A percentile compares a stretch with the other conserved stretches of the same genome.
These are phyloP conservation scores for Abrus pulchellus DNA, from an alignment of 306 rosid species.

Conservation along the genomic window DNA sequence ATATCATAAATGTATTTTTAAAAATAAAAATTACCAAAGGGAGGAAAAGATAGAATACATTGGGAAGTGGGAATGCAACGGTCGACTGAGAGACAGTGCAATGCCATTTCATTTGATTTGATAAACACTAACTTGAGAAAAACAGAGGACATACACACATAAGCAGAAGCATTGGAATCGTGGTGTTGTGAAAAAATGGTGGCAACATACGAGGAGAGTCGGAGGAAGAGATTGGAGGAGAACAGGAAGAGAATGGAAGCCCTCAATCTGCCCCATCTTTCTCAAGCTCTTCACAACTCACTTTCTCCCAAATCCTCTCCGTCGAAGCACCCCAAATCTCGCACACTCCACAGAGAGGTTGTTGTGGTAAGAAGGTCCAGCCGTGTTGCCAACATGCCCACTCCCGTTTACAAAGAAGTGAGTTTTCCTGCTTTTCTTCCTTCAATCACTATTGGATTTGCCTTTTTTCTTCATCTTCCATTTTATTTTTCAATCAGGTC, in stretches of 20 bases:
- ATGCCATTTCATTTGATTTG: not conserved
- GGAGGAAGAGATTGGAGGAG: constrained; percentile 75
- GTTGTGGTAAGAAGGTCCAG: constrained; percentile 75
- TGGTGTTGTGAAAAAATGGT: constrained; percentile 48
- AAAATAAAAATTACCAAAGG: no score
- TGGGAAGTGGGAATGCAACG: constrained; percentile 59
- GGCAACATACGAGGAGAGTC: constrained; percentile 72
- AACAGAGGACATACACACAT: no score
- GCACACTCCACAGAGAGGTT: constrained; percentile 50
- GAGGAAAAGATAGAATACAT: not conserved
- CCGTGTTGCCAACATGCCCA: constrained; percentile 69
- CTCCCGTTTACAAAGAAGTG: constrained; percentile 78
- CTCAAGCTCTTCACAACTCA: constrained; percentile 63
- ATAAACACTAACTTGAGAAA: no score
- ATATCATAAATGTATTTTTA: no score
- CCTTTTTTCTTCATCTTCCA: not conserved
- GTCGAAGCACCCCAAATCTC: constrained; percentile 61
- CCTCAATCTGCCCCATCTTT: constrained; percentile 68
- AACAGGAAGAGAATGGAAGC: constrained; percentile 82
- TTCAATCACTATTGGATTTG: no score
- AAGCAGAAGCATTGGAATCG: no score
- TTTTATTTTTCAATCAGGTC: constrained; percentile 46
- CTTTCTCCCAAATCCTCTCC: constrained; percentile 67
- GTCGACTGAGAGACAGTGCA: constrained; percentile 39
- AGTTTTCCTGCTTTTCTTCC: not conserved